Evolutionary conservation across 1,284 basidiomycete species (phyloP), one percentile per base, ranked within the genome.

Genomic region (Cystobasidium slooffiae): DNA sequence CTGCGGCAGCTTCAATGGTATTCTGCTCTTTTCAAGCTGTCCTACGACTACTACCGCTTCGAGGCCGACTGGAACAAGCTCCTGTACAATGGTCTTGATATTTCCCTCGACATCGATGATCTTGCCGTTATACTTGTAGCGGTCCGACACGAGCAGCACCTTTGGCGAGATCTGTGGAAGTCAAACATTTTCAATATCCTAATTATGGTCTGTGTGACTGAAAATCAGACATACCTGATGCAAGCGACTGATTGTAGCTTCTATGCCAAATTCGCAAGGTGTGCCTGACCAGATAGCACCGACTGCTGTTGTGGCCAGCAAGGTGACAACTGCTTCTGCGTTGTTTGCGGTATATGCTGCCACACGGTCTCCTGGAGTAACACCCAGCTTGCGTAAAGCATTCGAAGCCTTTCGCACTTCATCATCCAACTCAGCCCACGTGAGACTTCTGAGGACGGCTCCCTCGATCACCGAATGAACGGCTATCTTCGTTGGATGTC

Each of bases 231-330:
- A 14, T 46, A 81, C 79, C 83, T 77, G 78, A 31, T 76, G 62
- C 49, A 82, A 81, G 86, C 93, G 86, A 83, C 94, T 92, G 62
- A 91, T 84, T 0, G 93, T 91, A 8, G 92, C 92, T 77, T 89
- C 87, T 18, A 91, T 86, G 14, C 90, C 92, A 83, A 94, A 94
- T 82, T 95, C 92, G 14, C 91, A 88, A 5, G 92, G 91, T n/a
- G 91, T 91, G 77, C 89, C 90, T 64, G 90, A 89, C 90, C 90
- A 92, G 31, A 65, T 49, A 4, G 81, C 82, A 79, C 87, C 91
- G 74, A 92, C 84, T 31, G 91, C 89, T 47, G 89, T 85, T 16
- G 91, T 87, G 0, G 92, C 90, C 12, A 94, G 86, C 80, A 90
- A 89, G 6, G 89, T 88, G 10, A 88, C 88, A 18, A 91, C 85